Base-by-base conservation (phyloP, 495 filamentous ascomycete species). In the Aspergillus ostianus region DNA sequence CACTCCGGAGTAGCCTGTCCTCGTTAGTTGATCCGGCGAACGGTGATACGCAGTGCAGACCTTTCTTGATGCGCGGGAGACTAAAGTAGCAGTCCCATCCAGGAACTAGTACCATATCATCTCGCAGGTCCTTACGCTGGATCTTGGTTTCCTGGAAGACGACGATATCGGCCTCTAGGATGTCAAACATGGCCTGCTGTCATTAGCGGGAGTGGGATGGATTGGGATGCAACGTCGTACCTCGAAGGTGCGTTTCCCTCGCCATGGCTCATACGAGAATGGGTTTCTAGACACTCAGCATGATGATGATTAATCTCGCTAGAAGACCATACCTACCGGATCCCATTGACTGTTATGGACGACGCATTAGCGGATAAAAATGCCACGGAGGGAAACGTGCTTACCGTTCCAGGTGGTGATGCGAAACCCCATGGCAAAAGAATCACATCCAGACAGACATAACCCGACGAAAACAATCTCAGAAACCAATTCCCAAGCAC, bases 71-170 rank as follows among this genome's bases (percentile, higher is more conserved):
- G 68, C 85, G 89, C 8, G 94, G 94, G 7, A 98, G 80, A 67
- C 91, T 96, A 74, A 96, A 97, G 70, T 87, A 96, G 63, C 92
- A 96, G 71, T 98, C 94, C 94, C 94, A 98, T 23, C 94, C 94
- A 0, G 91, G 87, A 0, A 98, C 87, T 6, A 97, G 73, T 15
- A 98, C 92, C 93, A 98, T 97, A 70, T 97, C 94, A 78, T 98
- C 94, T 27, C 81, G 79, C 2, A 98, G 80, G 65, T 98, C 93
- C 68, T 97, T 97, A 20, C 89, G 84, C 68, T 98, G 94, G 52
- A 98, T 97, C 75, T 96, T 98, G 26, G 91, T 88, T 72, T 98
- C 94, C 70, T 98, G 94, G 75, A 98, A 90, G 62, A 97, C 83
- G 19, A 97, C 87, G 61, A 98, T 93, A 67, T 98, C 94, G 48